Evolutionary conservation across 495 filamentous ascomycete genomes (phyloP), one percentile per base, ranked within the genome.

Genomic region (Margaritispora aquatica): DNA sequence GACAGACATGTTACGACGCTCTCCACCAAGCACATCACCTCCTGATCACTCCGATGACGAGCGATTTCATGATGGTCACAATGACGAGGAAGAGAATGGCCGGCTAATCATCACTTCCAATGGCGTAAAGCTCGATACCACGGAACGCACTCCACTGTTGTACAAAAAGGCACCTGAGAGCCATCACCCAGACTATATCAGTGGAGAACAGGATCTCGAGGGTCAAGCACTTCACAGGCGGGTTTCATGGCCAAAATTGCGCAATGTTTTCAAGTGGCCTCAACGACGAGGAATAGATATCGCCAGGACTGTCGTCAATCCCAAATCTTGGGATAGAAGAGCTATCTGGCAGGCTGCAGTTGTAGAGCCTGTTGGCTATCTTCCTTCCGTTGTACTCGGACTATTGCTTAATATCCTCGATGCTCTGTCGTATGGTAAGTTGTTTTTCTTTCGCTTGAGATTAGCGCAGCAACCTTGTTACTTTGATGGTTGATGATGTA

Each of bases 331-430:
- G 90, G 75, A 92, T 69, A 75, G 73, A 50, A 80, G 74, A 48
- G 72, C 78, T 0, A 73, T 94, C 5, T 90, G 84, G 83, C 63
- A 79, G 55, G 77, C 80, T 23, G 81, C 77, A 2, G 70, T 94
- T 10, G 72, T 88, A 19, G 77, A 87, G 57, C 88, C 92, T 7
- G 68, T 84, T 23, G 79, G 80, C 38, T 84, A 84, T 51, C 66
- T 97, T 13, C 94, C 95, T 1, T 87, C 93, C 5, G 92, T 97
- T 2, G 75, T 95, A 58, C 81, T 98, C 1, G 94, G 94, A 0
- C 76, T 96, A 19, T 77, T 98, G 5, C 79, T 98, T 19, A 98
- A 97, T 65, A 86, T 98, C 44, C 77, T 98, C 24, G 94, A 98
- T 74, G 94, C 91, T 23, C 70, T 98, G 38, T 97, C 93, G 13